phyloP scores from a whole-genome alignment of 176 grass and related monocot species.

The Oryza meridionalis region DNA sequence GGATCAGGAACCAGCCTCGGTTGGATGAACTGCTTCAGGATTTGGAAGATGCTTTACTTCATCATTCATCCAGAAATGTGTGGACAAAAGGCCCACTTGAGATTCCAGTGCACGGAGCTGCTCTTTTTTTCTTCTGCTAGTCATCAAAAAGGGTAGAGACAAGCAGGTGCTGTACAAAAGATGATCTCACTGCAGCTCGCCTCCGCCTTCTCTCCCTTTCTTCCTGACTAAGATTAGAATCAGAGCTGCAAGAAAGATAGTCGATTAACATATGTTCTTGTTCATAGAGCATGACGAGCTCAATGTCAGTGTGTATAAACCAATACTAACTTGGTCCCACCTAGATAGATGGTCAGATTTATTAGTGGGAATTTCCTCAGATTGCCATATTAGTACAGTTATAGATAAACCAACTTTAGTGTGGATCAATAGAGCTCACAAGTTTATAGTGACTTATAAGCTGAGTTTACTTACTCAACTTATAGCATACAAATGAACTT shows the following conservation, averaged over 20 bases:
- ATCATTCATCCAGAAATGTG: conserved; percentile 39
- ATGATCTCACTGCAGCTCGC: conserved; percentile 38
- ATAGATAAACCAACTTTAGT: background rate
- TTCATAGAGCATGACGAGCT: background rate
- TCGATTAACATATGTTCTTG: background rate
- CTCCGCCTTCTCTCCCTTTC: conserved; percentile 54
- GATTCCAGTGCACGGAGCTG: conserved; percentile 2
- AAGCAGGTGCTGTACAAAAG: conserved; percentile 53
- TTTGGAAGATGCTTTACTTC: conserved; percentile 5
- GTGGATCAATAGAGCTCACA: background rate
- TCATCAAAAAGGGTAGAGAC: conserved; percentile 53
- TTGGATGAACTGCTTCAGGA: conserved; percentile 12
- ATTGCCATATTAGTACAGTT: background rate
- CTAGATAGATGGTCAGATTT: no score
- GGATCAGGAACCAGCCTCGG: conserved; percentile 11
- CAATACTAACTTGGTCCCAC: no score
- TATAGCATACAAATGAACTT: conserved; percentile 8
- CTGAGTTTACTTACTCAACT: background rate
- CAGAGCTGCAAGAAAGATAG: conserved; percentile 30
- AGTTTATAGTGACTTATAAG: background rate
- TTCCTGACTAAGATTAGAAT: conserved; percentile 55
- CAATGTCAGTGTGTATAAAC: background rate
- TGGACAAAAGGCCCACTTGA: conserved; percentile 34
- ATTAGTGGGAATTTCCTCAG: background rate
- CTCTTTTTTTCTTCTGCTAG: conserved; percentile 18